Conservation (phyloP, 2,329 filamentous ascomycete genomes). For the Fusarium scirpi region DNA sequence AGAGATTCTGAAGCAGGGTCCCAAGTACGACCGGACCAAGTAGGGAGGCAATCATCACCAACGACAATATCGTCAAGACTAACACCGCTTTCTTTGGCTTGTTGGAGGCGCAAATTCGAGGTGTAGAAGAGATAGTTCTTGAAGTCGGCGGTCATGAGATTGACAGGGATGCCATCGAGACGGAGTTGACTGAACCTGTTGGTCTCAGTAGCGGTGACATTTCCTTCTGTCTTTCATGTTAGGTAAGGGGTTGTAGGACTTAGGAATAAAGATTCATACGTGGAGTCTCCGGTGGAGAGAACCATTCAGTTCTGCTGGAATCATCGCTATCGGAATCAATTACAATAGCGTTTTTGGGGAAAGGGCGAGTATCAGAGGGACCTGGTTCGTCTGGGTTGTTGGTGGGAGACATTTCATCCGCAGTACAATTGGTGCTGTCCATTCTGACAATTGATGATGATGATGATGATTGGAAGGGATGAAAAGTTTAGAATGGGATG, state of each 20-base stretch:
- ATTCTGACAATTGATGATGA: background rate
- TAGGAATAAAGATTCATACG: background rate
- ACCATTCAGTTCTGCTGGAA: background rate
- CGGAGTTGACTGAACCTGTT: conserved; percentile 32
- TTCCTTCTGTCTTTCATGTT: background rate
- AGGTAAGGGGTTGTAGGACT: background rate
- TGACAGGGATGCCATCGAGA: conserved; percentile 31
- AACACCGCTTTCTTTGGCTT: conserved; percentile 35
- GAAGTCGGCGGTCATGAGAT: conserved; percentile 41
- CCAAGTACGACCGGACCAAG: conserved; percentile 46
- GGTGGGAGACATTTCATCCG: background rate
- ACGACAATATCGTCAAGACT: conserved; percentile 40
- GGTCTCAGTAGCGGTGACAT: background rate
- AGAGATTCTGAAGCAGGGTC: conserved; percentile 42
- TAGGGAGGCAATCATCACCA: conserved; percentile 48
- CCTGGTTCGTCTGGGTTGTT: background rate
- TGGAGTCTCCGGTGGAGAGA: background rate
- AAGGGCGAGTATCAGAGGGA: background rate
- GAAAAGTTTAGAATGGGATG: background rate
- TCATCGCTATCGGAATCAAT: background rate
- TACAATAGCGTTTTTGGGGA: background rate
- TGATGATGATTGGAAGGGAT: background rate
- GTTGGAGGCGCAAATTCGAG: conserved; percentile 41
- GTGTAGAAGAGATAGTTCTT: conserved; percentile 37
- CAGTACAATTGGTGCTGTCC: background rate